Conservation (phyloP, 2,329 filamentous ascomycete genomes). For the Pezicula radicicola region DNA sequence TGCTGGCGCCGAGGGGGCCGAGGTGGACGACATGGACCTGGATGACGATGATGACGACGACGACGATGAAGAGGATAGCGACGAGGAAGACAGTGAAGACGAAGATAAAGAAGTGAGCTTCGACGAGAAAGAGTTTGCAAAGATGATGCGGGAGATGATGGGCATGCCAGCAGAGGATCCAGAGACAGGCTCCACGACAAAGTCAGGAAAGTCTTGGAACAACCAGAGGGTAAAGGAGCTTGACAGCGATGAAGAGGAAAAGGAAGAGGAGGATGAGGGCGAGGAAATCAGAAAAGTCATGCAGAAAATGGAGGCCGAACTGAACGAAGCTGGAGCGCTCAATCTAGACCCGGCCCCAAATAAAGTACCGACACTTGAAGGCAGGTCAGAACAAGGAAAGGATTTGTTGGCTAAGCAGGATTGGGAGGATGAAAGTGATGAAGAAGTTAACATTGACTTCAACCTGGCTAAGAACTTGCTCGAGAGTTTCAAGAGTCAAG, state of each 20-base stretch:
- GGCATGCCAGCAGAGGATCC: conserved; percentile 46
- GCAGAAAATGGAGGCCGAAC: conserved; percentile 68
- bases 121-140: conserved; percentile 79
- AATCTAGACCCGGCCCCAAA: conserved; percentile 41
- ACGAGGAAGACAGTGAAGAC: conserved; percentile 53
- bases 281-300: conserved; percentile 64
- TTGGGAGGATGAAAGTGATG: conserved; percentile 46
- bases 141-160: conserved; percentile 93
- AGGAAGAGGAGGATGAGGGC: conserved; percentile 45
- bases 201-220: conserved; percentile 5
- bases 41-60: conserved; percentile 46
- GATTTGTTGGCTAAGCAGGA: conserved; percentile 16
- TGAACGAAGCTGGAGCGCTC: conserved; percentile 66
- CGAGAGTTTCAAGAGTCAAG: conserved; percentile 90
- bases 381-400: conserved; percentile 12
- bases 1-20: conserved; percentile 76
- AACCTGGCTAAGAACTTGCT: conserved; percentile 88
- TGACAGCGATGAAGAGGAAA: conserved; percentile 36
- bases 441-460: conserved; percentile 75
- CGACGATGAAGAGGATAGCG: conserved; percentile 47
- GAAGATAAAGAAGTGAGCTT: conserved; percentile 77
- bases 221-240: conserved; percentile 18
- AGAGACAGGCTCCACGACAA: conserved; percentile 3
- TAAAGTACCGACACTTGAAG: conserved; percentile 29
- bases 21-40: conserved; percentile 68